Evolutionary conservation across 2,329 filamentous ascomycete species (phyloP), one percentile per base, ranked within the genome.

Genomic region (Fusarium clavum): DNA sequence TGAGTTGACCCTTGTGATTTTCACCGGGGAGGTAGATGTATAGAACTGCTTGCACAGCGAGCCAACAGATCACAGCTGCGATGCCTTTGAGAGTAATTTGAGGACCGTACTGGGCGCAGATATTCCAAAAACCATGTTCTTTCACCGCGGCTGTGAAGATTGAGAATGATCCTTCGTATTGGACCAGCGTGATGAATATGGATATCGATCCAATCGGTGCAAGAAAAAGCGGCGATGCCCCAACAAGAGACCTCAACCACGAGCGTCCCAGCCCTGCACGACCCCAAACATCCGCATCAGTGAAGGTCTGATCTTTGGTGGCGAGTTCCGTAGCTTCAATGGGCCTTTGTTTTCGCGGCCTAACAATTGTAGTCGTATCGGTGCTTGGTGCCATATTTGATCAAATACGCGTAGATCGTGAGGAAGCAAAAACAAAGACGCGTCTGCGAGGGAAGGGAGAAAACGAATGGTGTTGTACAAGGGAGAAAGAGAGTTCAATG

Each of bases 1-100:
- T 84, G 14, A 78, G 76, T 49, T 84, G 82, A 5, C 82, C 82
- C 8, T 71, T 76, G 20, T 73, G 55, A 40, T 57, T 63, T 1
- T 67, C 58, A 0, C 72, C 71, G 1, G 72, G 72, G 10, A 74
- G 22, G 1, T 43, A 48, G 45, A 38, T 43, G 48, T 69, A 74
- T 2, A 71, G 44, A 6, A 74, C 3, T 8, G 69, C 71, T 27
- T 74, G 69, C 1, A 73, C 20, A 1, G 56, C 43, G 3, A 73
- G 29, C 51, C 57, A 73, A 40, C 57, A 69, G 1, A 69, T n/a
- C 0, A 64, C 46, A 12, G 69, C 72, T 2, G 54, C 44, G 10
- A 64, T 40, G 9, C 69, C 72, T n/a, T 73, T 63, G 16, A 40
- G 16, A 12, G 51, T 74, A 10, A 69, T 16, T 14, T 62, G 64